These are phyloP conservation scores for Entomortierella beljakovae DNA, from an alignment of 192 early-diverging fungal genomes.

Conservation along the genomic window DNA sequence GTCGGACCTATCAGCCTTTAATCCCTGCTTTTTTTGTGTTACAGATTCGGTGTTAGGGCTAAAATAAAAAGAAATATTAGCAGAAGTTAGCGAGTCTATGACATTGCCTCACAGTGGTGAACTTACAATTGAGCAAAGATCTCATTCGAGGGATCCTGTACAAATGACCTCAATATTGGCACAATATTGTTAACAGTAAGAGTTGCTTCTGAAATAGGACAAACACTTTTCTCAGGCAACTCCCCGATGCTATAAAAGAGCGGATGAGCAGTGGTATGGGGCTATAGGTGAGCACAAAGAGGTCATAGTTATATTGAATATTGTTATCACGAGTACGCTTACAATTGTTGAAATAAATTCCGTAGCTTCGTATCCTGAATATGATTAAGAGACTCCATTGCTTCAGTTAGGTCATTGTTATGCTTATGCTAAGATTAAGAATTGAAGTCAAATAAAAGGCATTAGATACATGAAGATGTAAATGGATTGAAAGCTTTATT, in stretches of 20 bases:
- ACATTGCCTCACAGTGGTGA: not conserved
- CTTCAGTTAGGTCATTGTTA: slow-evolving; percentile 15
- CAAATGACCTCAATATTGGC: slow-evolving; percentile 15
- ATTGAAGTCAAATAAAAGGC: not conserved
- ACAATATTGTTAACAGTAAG: slow-evolving; percentile 12
- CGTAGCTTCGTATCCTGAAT: slow-evolving; percentile 16
- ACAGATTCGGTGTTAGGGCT: no score
- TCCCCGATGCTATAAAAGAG: slow-evolving; percentile 20
- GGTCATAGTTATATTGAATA: slow-evolving; percentile 1
- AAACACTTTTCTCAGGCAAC: slow-evolving; percentile 6
- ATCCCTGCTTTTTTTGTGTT: no score
- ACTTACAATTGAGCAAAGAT: slow-evolving; percentile 28
- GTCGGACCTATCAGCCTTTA: no score
- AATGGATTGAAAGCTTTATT: not conserved
- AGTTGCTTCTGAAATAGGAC: slow-evolving; percentile 12
- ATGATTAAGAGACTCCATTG: slow-evolving; percentile 8
- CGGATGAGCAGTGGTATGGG: no score
- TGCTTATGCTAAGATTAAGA: slow-evolving; percentile 11
- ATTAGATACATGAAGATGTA: slow-evolving; percentile 4
- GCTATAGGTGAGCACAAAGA: not conserved
- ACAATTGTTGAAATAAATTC: slow-evolving; percentile 23
- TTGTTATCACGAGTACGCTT: slow-evolving; percentile 1
- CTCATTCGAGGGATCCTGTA: slow-evolving; percentile 13
- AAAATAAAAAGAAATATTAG: no score
- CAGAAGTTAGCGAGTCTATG: no score